A percentile compares a stretch with the other conserved stretches of the same genome.
These are phyloP conservation scores for Hypholoma sublateritium DNA, from an alignment of 768 basidiomycete genomes.

Conservation along the genomic window DNA sequence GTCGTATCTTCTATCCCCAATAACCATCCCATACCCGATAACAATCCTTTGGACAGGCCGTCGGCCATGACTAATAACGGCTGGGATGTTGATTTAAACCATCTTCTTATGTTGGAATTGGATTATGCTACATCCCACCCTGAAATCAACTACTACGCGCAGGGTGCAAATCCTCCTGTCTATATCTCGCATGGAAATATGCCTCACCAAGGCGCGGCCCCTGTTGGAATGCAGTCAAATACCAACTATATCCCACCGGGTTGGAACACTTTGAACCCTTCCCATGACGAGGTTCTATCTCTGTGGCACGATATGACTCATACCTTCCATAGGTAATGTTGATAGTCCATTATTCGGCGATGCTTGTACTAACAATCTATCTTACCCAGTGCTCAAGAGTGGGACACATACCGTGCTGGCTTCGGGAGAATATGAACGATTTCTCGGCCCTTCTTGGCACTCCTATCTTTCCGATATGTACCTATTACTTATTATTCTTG, in stretches of 20 bases:
- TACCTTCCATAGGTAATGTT: conserved; percentile 46
- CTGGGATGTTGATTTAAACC: conserved; percentile 21
- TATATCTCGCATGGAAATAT: neutral
- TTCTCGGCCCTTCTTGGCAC: too few species aligned
- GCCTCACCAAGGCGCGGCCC: neutral
- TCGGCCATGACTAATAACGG: conserved; percentile 2
- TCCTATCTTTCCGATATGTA: neutral
- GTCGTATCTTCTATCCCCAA: neutral
- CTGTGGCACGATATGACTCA: conserved; percentile 59
- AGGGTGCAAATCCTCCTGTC: neutral
- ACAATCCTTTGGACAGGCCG: neutral
- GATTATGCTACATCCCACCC: conserved; percentile 13
- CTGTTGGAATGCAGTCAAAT: neutral
- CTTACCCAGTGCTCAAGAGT: conserved; percentile 13
- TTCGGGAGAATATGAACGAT: neutral
- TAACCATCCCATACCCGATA: neutral
- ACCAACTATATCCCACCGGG: neutral
- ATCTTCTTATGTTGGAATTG: conserved; percentile 26
- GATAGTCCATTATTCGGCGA: neutral
- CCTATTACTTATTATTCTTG: neutral
- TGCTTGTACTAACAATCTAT: neutral
- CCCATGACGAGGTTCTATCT: conserved; percentile 38
- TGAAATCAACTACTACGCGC: neutral
- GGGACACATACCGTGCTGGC: conserved; percentile 16
- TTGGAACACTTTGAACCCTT: conserved; percentile 19